Evolutionary conservation across 176 grass and related monocot species (phyloP), one percentile per base, ranked within the genome.

Genomic region (Aegilops tauschii): DNA sequence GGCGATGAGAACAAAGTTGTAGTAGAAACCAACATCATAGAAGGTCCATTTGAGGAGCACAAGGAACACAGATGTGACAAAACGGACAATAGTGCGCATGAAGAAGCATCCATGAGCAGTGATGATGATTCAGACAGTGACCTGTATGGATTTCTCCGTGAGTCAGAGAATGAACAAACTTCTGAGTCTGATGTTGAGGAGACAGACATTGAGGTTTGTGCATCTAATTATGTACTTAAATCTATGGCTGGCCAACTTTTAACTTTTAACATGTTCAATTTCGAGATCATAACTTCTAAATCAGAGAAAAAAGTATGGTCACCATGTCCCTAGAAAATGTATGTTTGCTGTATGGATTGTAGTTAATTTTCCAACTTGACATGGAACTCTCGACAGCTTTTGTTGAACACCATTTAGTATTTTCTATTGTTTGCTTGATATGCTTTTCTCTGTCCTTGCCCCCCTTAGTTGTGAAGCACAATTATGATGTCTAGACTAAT

Each of bases 141-240:
- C 61, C 90, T 92, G 7, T 88, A 89, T 91, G 90, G 92, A 47
- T 87, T 85, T 88, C 49, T 88, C 87, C 65, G n/a, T 4, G 92
- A 95, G 88, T 94, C 85, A 9, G 90, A 93, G 64, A 88, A 81
- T 77, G 93, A 94, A 78, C 85, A 78, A 80, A 47, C 68, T 89
- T 92, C 83, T 30, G 85, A 78, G 34, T 87, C 85, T 23, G 90
- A 80, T 85, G 78, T 85, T 77, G 80, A 84, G 68, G 90, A 93
- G 83, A 78, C 75, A 87, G 86, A 84, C 69, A 78, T 54, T 52
- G 92, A 94, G 96, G 96, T 98, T 37, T 80, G 82, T 81, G 50
- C 84, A 74, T 85, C 66, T 81, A 71, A 65, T 65, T 58, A 69
- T 30, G 27, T 85, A 76, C 78, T 95, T 32, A 12, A 47, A 12